Percentiles rank a stretch among this genome's conserved stretches.
Conservation (phyloP, 2,329 filamentous ascomycete species). For the Alternaria burnsii region DNA sequence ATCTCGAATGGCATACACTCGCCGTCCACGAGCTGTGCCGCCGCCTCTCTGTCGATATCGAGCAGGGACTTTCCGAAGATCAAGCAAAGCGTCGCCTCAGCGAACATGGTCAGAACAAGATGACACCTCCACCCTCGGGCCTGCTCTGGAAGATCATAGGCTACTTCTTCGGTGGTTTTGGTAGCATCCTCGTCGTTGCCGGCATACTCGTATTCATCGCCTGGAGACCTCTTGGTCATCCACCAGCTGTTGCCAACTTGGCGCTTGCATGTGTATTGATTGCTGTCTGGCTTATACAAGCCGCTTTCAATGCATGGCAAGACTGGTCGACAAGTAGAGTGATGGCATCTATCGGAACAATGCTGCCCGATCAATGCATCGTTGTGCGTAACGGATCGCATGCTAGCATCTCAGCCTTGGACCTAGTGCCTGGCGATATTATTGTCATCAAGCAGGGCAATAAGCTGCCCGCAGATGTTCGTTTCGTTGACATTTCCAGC, state of each 20-base stretch:
- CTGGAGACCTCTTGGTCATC: conserved; percentile 77
- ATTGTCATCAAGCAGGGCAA: conserved; percentile 74
- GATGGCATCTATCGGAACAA: conserved; percentile 80
- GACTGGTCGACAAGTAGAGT: conserved; percentile 80
- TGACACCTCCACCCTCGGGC: conserved; percentile 70
- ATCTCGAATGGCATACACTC: conserved; percentile 74
- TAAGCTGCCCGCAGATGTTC: conserved; percentile 77
- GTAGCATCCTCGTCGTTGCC: conserved; percentile 73
- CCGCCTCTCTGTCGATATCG: conserved; percentile 65
- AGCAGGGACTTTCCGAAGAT: conserved; percentile 67
- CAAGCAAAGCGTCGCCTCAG: conserved; percentile 64
- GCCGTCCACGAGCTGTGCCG: conserved; percentile 65
- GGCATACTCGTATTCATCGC: conserved; percentile 77
- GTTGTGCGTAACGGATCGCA: conserved; percentile 68
- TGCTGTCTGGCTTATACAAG: conserved; percentile 70
- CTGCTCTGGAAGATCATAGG: conserved; percentile 66
- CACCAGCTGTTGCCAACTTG: conserved; percentile 74
- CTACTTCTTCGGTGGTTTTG: conserved; percentile 83
- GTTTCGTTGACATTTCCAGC: conserved; percentile 72
- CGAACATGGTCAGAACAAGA: conserved; percentile 72
- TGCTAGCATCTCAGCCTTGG: conserved; percentile 60
- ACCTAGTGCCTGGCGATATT: conserved; percentile 77
- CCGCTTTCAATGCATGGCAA: conserved; percentile 65
- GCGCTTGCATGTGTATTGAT: conserved; percentile 77
- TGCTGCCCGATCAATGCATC: conserved; percentile 78